phyloP scores from a whole-genome alignment of 768 basidiomycete genomes.

The Coprinopsis cinerea region DNA sequence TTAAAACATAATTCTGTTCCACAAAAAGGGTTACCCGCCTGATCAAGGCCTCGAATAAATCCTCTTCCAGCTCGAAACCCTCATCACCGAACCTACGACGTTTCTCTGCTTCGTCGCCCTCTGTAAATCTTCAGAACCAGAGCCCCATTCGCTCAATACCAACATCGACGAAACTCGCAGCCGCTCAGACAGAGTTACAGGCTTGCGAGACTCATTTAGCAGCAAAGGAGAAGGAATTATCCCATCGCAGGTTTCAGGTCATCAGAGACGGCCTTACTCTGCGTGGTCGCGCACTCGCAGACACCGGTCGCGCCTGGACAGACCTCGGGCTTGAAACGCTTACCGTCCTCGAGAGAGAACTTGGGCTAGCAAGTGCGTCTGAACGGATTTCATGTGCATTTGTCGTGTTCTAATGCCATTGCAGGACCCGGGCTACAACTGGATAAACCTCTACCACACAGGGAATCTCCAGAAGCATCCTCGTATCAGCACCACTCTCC shows the following conservation, averaged over 20 bases:
- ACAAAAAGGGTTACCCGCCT: slow-evolving; percentile 79
- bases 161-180: slow-evolving; percentile 46
- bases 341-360: slow-evolving; percentile 28
- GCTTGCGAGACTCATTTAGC: slow-evolving; percentile 77
- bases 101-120: slow-evolving; percentile 39
- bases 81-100: slow-evolving; percentile 22
- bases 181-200: slow-evolving; percentile 73
- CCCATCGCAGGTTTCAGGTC: slow-evolving; percentile 42
- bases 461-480: too few relatives aligned
- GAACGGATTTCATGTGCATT: not conserved
- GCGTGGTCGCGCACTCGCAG: slow-evolving; percentile 59
- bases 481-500: not conserved
- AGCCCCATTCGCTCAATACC: slow-evolving; percentile 19
- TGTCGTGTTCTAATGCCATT: too few relatives aligned
- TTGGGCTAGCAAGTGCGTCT: slow-evolving; percentile 18
- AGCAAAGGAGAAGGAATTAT: slow-evolving; percentile 61
- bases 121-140: slow-evolving; percentile 24
- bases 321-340: slow-evolving; percentile 64
- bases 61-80: slow-evolving; percentile 32
- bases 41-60: slow-evolving; percentile 61
- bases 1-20: not conserved
- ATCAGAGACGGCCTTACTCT: slow-evolving; percentile 57
- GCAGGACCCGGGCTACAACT: too few relatives aligned
- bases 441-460: too few relatives aligned
- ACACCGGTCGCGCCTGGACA: slow-evolving; percentile 64